Evolutionary conservation across 805 yeast genomes (phyloP), one percentile per base, ranked within the genome.

Genomic region (Lachancea dasiensis): DNA sequence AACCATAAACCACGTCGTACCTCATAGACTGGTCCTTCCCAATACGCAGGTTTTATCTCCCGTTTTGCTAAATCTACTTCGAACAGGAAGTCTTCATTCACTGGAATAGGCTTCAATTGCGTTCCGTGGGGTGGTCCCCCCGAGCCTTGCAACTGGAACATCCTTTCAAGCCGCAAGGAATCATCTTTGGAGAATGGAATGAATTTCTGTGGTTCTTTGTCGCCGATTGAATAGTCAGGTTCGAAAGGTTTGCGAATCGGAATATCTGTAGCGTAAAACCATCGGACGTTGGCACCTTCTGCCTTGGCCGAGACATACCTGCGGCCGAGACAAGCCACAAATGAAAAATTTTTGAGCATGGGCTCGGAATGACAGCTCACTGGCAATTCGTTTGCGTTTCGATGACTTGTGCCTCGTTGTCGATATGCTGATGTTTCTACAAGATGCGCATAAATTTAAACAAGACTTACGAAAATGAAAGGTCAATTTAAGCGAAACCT

Each of bases 1-100:
- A 86, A 86, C 97, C 97, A 90, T 1, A 77, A 57, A 1, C 95
- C 95, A 38, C 97, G 64, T 31, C 95, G 67, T 1, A 90, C 81
- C 43, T 84, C 87, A 54, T 79, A 90, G 0, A 67, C 63, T 0
- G 96, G 92, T 1, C 97, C 97, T 6, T 76, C 78, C 97, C 97
- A 90, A 56, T 79, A 90, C 0, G 79, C 72, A 0, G 97, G 94
- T 3, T 61, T 47, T 50, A 89, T 57, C 34, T 68, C 69, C 59
- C 77, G 69, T 5, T 63, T 58, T 0, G 53, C 45, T 15, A 90
- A 43, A 50, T 86, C 77, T 4, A 86, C 95, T 50, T 77, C 75
- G 50, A 83, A 84, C 18, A 90, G 64, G 17, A 75, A 73, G 53
- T 89, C 97, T 50, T 86, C 95, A 52, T 80, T 80, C 1, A 90